Base-by-base conservation (phyloP, 1,284 basidiomycete genomes). In the Crucibulum cyathiforme region DNA sequence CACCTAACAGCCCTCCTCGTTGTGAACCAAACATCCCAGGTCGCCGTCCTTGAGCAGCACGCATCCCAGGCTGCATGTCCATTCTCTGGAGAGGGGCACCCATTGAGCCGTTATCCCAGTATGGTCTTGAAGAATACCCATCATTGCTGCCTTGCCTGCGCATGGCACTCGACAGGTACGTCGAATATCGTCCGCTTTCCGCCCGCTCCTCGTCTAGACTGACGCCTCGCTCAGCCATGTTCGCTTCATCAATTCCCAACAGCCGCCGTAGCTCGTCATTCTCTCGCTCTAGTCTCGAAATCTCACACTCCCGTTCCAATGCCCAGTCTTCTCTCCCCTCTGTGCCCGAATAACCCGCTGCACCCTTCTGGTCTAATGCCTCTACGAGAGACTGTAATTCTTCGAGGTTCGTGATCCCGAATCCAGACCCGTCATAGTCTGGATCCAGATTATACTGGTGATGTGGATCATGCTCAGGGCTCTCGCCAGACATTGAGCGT, bases 291-390 rank as follows among this genome's bases (percentile, higher is more conserved):
- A 98, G 78, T 41, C 94, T 84, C 38, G 83, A 70, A 59, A 96
- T 92, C 78, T 97, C 94, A 65, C 80, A 80, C 73, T 97, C 95
- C 59, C 95, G 85, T 72, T 95, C 92, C 59, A 90, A 65, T 0
- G 92, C 88, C 92, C 95, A 96, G 75, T 97, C 94, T 24, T 81
- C 79, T 48, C 83, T 63, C 4, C 72, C 74, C 36, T 74, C 72
- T 8, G 64, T 74, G 15, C 67, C 69, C 5, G 63, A 53, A 17
- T 74, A 72, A 13, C 68, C 69, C 9, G 57, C 57, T 38, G 59
- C 55, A 31, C 63, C 66, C 48, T 61, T 60, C 57, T 77, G 72
- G 51, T 80, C 76, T 47, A 85, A 71, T 9, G 72, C 60, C 39
- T 82, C 77, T n/a, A 86, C 62, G 8, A 87, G 77, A 1, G 67